Conservation (phyloP, 2,329 filamentous ascomycete genomes). For the Arthroderma sp. region DNA sequence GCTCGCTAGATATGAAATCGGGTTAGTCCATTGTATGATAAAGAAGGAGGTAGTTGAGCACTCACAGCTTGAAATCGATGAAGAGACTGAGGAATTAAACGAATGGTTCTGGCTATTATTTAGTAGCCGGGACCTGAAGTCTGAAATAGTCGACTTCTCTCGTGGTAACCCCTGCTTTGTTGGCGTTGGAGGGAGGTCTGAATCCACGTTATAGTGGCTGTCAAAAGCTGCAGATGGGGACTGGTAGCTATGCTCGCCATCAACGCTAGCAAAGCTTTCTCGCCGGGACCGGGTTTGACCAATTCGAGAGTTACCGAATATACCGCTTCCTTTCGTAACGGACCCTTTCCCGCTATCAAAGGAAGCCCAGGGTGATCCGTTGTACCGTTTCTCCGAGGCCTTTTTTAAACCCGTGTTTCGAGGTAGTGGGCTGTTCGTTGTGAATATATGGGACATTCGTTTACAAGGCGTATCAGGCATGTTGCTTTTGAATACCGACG, state of each 20-base stretch:
- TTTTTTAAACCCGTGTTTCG: slow-evolving; percentile 50
- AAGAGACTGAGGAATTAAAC: too few species aligned
- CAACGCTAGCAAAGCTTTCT: slow-evolving; percentile 66
- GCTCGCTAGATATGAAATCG: slow-evolving; percentile 41
- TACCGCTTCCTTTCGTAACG: slow-evolving; percentile 50
- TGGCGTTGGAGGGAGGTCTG: slow-evolving; percentile 80
- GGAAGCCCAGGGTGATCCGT: slow-evolving; percentile 62
- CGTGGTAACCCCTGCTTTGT: slow-evolving; percentile 50
- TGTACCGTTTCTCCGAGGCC: slow-evolving; percentile 52
- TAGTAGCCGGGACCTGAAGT: too few species aligned
- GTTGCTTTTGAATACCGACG: slow-evolving; percentile 42
- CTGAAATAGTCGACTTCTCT: slow-evolving; percentile 7
- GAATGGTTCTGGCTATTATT: too few species aligned
- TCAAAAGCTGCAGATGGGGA: slow-evolving; percentile 43
- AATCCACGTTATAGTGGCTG: slow-evolving; percentile 47
- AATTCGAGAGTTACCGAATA: slow-evolving; percentile 46
- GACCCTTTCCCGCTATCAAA: slow-evolving; percentile 46
- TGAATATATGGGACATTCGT: slow-evolving; percentile 58
- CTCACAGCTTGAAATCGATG: slow-evolving; percentile 22
- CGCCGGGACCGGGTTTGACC: slow-evolving; percentile 39
- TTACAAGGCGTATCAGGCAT: slow-evolving; percentile 97
- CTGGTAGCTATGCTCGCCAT: slow-evolving; percentile 57
- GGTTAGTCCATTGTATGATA: slow-evolving; percentile 1
- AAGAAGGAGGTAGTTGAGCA: slow-evolving; percentile 18
- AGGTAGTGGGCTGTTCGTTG: slow-evolving; percentile 42